Conservation (phyloP, 2,329 filamentous ascomycete species). For the Ophiocordyceps camponoti-rufipedis region DNA sequence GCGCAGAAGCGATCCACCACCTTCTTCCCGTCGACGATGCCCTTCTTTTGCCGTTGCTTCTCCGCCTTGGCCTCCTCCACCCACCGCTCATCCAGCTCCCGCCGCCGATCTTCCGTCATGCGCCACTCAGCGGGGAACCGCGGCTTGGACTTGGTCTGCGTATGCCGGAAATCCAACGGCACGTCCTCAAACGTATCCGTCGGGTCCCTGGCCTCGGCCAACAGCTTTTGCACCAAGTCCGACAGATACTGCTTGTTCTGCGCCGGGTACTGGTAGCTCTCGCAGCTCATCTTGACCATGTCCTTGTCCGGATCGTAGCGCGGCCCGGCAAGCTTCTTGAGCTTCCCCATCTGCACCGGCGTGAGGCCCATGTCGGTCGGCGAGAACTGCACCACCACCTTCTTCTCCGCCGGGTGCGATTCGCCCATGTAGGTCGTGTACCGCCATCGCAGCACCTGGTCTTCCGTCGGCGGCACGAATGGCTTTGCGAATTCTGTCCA, state of each 20-base stretch:
- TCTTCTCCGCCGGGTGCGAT: constrained; percentile 73
- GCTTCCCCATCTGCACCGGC: constrained; percentile 51
- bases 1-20: constrained; percentile 10
- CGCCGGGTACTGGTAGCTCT: constrained; percentile 71
- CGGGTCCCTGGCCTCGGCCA: constrained; percentile 59
- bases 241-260: constrained; percentile 95
- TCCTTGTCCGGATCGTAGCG: constrained; percentile 77
- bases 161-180: constrained; percentile 75
- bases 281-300: constrained; percentile 76
- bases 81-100: constrained; percentile 45
- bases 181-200: constrained; percentile 75
- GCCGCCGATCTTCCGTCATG: constrained; percentile 50
- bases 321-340: constrained; percentile 70
- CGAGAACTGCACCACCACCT: constrained; percentile 85
- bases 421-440: constrained; percentile 97
- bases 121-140: constrained; percentile 72
- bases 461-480: constrained; percentile 50
- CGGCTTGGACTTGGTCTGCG: constrained; percentile 48
- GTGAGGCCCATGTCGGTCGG: constrained; percentile 55
- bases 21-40: constrained; percentile 35
- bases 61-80: constrained; percentile 33
- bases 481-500: constrained; percentile 62
- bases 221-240: constrained; percentile 54
- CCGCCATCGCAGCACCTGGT: constrained; percentile 72
- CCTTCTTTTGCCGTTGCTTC: constrained; percentile 31